Evolutionary conservation across 139 green algal species (phyloP), one percentile per base, ranked within the genome.

Genomic region (Chlamydomonas eustigma): DNA sequence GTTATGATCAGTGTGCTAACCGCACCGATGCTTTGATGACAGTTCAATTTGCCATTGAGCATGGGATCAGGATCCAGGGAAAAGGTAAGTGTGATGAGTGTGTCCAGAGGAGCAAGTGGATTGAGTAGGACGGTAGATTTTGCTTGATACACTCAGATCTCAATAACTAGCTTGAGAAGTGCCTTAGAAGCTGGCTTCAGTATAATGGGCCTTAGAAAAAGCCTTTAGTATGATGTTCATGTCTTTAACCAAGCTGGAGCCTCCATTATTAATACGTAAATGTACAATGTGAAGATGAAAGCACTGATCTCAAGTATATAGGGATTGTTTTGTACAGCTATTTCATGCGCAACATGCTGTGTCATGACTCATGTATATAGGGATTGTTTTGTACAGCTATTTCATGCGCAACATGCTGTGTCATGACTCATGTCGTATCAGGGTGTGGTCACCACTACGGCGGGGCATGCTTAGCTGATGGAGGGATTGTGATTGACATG

Each of bases 371-470:
- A n/a, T n/a, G n/a, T n/a, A n/a, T n/a, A n/a, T n/a, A n/a, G n/a
- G n/a, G n/a, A n/a, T n/a, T n/a, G n/a, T n/a, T n/a, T n/a, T n/a
- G n/a, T n/a, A n/a, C n/a, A n/a, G n/a, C n/a, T n/a, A n/a, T n/a
- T n/a, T n/a, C n/a, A n/a, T n/a, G n/a, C n/a, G n/a, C n/a, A n/a
- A n/a, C n/a, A n/a, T n/a, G n/a, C n/a, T n/a, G n/a, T n/a, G n/a
- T n/a, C n/a, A n/a, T n/a, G n/a, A 58, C 44, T 22, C 44, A 28
- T 12, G 44, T 12, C 44, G 22, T 68, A 3, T 12, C 38, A 76
- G 71, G 71, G 32, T 39, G 28, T 36, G 71, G 71, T 1, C 71
- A 76, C n/a, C 71, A 76, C 30, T 76, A 76, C 44, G 50, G 38
- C 3, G 71, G 71, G 3, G 71, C 71, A 1, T 76, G 71, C 39